phyloP scores from a whole-genome alignment of 1,284 basidiomycete genomes.

The Butyriboletus appendiculatus region DNA sequence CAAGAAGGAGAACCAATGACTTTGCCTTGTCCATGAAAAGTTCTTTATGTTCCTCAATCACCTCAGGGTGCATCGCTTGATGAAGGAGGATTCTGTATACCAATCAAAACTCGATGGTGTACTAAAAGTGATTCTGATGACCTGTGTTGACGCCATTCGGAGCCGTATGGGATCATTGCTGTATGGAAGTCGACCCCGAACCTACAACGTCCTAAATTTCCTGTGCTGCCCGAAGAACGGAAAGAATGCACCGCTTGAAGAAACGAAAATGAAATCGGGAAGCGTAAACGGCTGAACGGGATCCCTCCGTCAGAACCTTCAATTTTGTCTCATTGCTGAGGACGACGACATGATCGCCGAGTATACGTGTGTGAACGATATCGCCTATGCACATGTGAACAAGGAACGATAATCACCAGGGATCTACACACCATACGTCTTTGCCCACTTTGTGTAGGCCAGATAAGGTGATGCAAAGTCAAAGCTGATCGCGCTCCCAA shows the following conservation, averaged over 20 bases:
- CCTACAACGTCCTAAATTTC: neutral
- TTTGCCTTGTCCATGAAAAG: neutral
- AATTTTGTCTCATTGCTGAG: neutral
- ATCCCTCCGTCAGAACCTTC: slow-evolving; percentile 1
- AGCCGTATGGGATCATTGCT: slow-evolving; percentile 5
- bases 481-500: neutral
- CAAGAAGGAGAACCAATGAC: neutral
- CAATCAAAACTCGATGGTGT: neutral
- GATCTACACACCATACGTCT: neutral
- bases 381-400: neutral
- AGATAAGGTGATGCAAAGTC: slow-evolving; percentile 3
- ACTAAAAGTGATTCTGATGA: neutral
- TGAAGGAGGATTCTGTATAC: slow-evolving; percentile 1
- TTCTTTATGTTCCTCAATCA: slow-evolving; percentile 1
- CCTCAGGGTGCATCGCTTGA: slow-evolving; percentile 3
- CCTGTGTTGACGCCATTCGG: slow-evolving; percentile 9
- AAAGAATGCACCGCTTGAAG: neutral
- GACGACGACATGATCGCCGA: slow-evolving; percentile 1
- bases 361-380: slow-evolving; percentile 2
- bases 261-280: slow-evolving; percentile 1
- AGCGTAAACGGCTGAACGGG: slow-evolving; percentile 1
- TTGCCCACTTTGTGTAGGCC: slow-evolving; percentile 1
- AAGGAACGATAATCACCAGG: neutral
- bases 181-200: slow-evolving; percentile 8
- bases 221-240: too few species aligned